A percentile compares a stretch with the other conserved stretches of the same genome.
Conservation (phyloP, 2,329 filamentous ascomycete genomes). For the Tothia fuscella region DNA sequence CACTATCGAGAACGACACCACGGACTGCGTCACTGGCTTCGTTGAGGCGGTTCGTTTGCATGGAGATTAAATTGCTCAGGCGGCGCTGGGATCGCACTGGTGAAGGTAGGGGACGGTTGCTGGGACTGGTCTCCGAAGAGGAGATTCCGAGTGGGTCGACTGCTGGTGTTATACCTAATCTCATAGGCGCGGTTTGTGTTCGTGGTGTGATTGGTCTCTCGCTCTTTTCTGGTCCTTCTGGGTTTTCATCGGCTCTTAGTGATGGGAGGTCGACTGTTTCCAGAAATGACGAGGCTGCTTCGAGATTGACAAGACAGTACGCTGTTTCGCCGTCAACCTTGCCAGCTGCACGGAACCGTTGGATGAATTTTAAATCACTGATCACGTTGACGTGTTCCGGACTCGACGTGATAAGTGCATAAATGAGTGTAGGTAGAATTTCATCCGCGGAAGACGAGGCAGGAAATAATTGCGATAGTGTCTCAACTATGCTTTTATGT, state of each 20-base stretch:
- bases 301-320: slow-evolving; percentile 91
- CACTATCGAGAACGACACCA: slow-evolving; percentile 57
- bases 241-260: slow-evolving; percentile 66
- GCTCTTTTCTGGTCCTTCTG: slow-evolving; percentile 47
- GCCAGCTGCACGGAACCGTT: slow-evolving; percentile 72
- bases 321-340: slow-evolving; percentile 90
- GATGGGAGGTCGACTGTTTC: slow-evolving; percentile 92
- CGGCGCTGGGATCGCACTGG: slow-evolving; percentile 48
- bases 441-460: slow-evolving; percentile 87
- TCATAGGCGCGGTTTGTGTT: slow-evolving; percentile 23
- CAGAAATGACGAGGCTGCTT: slow-evolving; percentile 87
- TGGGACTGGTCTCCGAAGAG: slow-evolving; percentile 10
- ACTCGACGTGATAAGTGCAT: slow-evolving; percentile 81
- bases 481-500: slow-evolving; percentile 91
- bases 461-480: slow-evolving; percentile 51
- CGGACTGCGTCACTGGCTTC: slow-evolving; percentile 71
- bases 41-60: slow-evolving; percentile 68
- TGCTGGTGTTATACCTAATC: slow-evolving; percentile 25
- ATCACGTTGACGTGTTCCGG: slow-evolving; percentile 79
- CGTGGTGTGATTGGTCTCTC: slow-evolving; percentile 36
- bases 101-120: slow-evolving; percentile 22
- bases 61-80: slow-evolving; percentile 76
- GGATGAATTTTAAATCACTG: slow-evolving; percentile 91
- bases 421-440: slow-evolving; percentile 93
- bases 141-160: slow-evolving; percentile 16